Evolutionary conservation across 2,329 filamentous ascomycete genomes (phyloP), one percentile per base, ranked within the genome.

Genomic region (Pseudonectria foliicola): DNA sequence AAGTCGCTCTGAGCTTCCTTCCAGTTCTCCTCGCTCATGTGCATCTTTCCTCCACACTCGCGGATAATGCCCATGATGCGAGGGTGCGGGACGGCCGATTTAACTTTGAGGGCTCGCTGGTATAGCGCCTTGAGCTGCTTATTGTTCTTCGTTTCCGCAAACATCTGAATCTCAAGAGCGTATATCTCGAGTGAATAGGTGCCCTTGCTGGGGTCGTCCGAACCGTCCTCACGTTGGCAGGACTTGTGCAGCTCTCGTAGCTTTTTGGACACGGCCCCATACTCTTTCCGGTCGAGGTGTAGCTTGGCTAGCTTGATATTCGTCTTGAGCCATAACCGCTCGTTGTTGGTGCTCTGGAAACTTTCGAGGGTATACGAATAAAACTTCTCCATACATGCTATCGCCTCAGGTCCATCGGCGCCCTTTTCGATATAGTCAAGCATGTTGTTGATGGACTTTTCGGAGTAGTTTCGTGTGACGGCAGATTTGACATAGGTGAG

Each of bases 11-110:
- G 89, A 1, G 92, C 92, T 54, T 89, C 86, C 59, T 92, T 87
- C 92, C 92, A 98, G 60, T 96, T 96, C 67, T 96, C 92, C 70
- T 98, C 92, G 60, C 85, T 92, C 92, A 98, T 96, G 67, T 96
- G 89, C 92, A 98, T 98, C 71, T 98, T 98, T 51, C 92, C 92
- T 53, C 92, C 92, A 59, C 92, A 98, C 66, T 98, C 92, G 35
- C 90, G 83, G 56, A 98, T 98, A 59, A 98, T 90, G 33, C 92
- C 92, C 87, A 96, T 95, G 59, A 98, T 95, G 66, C 95, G 94
- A 39, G 92, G 92, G 64, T 98, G 92, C 26, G 92, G 90, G 10
- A 98, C 92, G 0, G 92, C 92, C n/a, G 92, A 96, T 43, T 87
- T 82, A 35, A 98, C 90, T 46, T 84, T 84, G 32, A 98, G 74